Percentiles rank a stretch among this genome's conserved stretches.
Conservation (phyloP, 1,139 yeast species). For the Scheffersomyces illinoinensis region DNA sequence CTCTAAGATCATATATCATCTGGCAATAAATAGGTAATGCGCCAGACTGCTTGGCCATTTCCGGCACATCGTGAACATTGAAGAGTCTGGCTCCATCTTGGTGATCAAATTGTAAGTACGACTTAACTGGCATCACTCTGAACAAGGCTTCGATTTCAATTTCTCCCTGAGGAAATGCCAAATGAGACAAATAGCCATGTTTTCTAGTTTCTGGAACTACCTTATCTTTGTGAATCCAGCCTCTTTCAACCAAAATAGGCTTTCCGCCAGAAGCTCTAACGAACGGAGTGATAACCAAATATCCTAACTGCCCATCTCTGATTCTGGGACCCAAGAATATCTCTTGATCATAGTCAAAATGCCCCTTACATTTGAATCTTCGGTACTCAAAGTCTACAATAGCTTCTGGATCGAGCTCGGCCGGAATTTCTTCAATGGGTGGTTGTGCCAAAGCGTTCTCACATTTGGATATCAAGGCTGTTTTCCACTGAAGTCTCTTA, state of each 20-base stretch:
- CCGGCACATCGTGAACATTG: slow-evolving; percentile 75
- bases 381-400: slow-evolving; percentile 78
- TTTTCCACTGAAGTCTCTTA: slow-evolving; percentile 83
- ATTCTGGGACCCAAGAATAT: slow-evolving; percentile 91
- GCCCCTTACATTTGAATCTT: slow-evolving; percentile 70
- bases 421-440: slow-evolving; percentile 69
- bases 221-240: slow-evolving; percentile 83
- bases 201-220: slow-evolving; percentile 63
- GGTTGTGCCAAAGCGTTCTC: slow-evolving; percentile 78
- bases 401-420: slow-evolving; percentile 53
- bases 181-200: slow-evolving; percentile 51
- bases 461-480: slow-evolving; percentile 74
- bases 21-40: slow-evolving; percentile 78
- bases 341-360: slow-evolving; percentile 81
- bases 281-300: slow-evolving; percentile 79
- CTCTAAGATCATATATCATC: slow-evolving; percentile 65
- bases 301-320: slow-evolving; percentile 75
- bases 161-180: slow-evolving; percentile 73
- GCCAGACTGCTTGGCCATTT: slow-evolving; percentile 71
- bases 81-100: slow-evolving; percentile 61
- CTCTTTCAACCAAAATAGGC: slow-evolving; percentile 80
- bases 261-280: slow-evolving; percentile 70
- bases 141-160: slow-evolving; percentile 74
- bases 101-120: slow-evolving; percentile 76
- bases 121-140: slow-evolving; percentile 69